Evolutionary conservation across 2,329 filamentous ascomycete genomes (phyloP), one percentile per base, ranked within the genome.

Genomic region (Aspergillus chevalieri): DNA sequence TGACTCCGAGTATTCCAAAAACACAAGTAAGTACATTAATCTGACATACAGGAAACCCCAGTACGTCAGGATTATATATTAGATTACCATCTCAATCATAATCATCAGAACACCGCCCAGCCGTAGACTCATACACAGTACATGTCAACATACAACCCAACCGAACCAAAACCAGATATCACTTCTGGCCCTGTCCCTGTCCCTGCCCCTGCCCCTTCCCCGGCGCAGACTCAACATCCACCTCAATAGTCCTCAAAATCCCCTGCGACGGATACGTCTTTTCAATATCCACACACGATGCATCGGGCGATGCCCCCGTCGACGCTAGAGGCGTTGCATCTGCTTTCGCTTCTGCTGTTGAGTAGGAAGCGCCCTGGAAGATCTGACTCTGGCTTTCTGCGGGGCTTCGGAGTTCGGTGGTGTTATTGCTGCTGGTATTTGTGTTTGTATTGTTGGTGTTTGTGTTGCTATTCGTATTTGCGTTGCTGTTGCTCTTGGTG

Each of bases 211-310:
- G 33, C 4, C 12, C 33, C 22, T 24, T n/a, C 30, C 46, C 54
- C 14, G 52, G 49, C 6, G 44, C 53, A 6, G 58, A 59, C 33
- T 57, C 56, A 15, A 61, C 47, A 48, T 61, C 56, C 9, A 61
- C 58, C 41, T 58, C 55, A 30, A 61, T 52, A 14, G 54, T 59
- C 43, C 56, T 61, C 26, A 59, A 26, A 10, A 61, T 61, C 9
- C 54, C 52, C 21, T 49, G 46, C 15, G 21, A 14, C 15, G n/a
- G 43, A 17, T 41, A n/a, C 1, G 22, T 41, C 26, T 24, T 44
- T 34, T 47, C 34, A 44, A 21, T 28, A 19, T 21, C n/a, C 41
- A 33, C 42, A 7, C 26, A 30, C 10, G 19, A 39, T 12, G 26
- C 21, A 48, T 44, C 28, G 19, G 44, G 43, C 36, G 24, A 45